phyloP scores from a whole-genome alignment of 805 yeast species.

The Candida parachauliodes region DNA sequence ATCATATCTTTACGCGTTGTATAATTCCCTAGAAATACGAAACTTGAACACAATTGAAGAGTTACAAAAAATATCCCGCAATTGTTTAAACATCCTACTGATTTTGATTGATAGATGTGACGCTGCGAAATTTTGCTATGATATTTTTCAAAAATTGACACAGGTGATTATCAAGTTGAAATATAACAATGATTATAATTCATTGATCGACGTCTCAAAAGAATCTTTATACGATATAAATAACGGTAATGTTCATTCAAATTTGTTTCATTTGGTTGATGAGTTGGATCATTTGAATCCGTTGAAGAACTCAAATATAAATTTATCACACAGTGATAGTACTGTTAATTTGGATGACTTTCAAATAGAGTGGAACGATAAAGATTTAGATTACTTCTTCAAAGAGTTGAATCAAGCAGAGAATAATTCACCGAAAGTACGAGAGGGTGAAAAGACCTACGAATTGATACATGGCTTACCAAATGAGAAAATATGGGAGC shows the following conservation, averaged over 20 bases:
- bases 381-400: conserved; percentile 44
- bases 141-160: conserved; percentile 66
- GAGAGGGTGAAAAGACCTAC: conserved; percentile 53
- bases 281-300: conserved; percentile 8
- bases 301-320: conserved; percentile 1
- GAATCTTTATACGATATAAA: conserved; percentile 20
- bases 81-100: conserved; percentile 55
- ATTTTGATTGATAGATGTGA: conserved; percentile 69
- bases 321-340: not conserved
- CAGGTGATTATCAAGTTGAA: conserved; percentile 66
- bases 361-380: conserved; percentile 7
- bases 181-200: conserved; percentile 22
- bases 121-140: conserved; percentile 70
- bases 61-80: conserved; percentile 46
- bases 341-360: not conserved
- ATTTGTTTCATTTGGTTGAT: conserved; percentile 33
- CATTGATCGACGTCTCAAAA: conserved; percentile 18
- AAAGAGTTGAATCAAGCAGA: conserved; percentile 34
- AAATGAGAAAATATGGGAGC: conserved; percentile 67
- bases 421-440: conserved; percentile 12
- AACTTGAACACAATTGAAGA: conserved; percentile 41
- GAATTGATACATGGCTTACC: conserved; percentile 64
- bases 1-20: conserved; percentile 73
- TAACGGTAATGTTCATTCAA: conserved; percentile 36
- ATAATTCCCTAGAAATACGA: conserved; percentile 59